phyloP scores from a whole-genome alignment of 306 rosid species.

The Ziziphus jujuba region DNA sequence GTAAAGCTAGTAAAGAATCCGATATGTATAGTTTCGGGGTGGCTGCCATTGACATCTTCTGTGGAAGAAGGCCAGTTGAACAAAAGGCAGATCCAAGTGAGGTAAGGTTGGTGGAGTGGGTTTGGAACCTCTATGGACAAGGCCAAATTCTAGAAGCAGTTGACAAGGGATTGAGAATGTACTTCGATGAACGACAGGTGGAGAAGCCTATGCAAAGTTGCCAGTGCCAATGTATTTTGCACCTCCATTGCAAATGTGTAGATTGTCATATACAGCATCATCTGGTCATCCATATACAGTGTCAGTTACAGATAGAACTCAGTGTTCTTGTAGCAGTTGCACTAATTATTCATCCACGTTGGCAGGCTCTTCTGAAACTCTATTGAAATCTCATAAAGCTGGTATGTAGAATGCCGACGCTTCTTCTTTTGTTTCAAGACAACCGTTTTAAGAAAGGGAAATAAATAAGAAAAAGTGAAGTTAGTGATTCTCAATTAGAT shows the following conservation, averaged over 20 bases:
- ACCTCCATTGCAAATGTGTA: constrained; percentile 44
- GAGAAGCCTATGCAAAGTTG: constrained; percentile 40
- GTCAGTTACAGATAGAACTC: constrained; percentile 32
- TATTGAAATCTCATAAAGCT: too few species aligned
- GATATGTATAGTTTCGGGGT: too few species aligned
- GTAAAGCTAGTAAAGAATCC: too few species aligned
- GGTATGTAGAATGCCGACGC: too few species aligned
- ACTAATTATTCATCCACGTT: too few species aligned
- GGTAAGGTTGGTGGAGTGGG: constrained; percentile 69
- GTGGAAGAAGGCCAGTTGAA: constrained; percentile 70
- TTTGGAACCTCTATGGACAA: constrained; percentile 66
- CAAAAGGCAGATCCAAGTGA: constrained; percentile 33
- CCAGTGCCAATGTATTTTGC: constrained; percentile 70
- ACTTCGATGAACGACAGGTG: constrained; percentile 46
- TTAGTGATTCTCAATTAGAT: too few species aligned
- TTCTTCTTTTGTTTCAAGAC: too few species aligned
- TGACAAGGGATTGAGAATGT: constrained; percentile 38
- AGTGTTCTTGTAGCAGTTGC: constrained; percentile 29
- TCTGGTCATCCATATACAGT: constrained; percentile 26
- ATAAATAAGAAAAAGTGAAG: too few species aligned
- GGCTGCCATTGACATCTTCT: constrained; percentile 49
- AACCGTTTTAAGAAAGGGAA: too few species aligned
- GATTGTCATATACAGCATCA: constrained; percentile 45
- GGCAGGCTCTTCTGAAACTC: too few species aligned
- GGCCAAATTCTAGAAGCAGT: constrained; percentile 44